Evolutionary conservation across 192 early-diverging fungal species (phyloP).

Genomic region (Linnemannia hyalina): DNA sequence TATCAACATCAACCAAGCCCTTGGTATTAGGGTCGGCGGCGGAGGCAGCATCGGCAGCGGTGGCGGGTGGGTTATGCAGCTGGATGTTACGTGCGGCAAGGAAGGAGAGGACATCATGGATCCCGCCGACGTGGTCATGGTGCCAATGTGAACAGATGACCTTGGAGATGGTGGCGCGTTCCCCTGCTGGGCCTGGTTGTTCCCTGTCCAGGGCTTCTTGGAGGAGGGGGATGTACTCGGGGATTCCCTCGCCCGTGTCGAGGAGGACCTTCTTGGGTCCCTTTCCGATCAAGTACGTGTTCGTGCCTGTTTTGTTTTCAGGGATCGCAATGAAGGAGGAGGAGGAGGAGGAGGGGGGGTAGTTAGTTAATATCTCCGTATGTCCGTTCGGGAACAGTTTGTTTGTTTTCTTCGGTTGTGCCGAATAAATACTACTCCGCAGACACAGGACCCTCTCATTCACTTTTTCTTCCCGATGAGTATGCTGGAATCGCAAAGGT

Average conservation of each 20-base stretch:
- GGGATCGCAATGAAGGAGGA: background rate
- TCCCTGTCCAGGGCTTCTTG: slow-evolving; percentile 60
- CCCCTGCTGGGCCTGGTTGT: slow-evolving; percentile 20
- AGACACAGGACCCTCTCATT: background rate
- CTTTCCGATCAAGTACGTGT: slow-evolving; percentile 89
- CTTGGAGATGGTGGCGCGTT: slow-evolving; percentile 68
- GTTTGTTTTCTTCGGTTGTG: background rate
- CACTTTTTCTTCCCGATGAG: background rate
- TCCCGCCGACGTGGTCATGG: slow-evolving; percentile 83
- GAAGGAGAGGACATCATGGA: slow-evolving; percentile 55
- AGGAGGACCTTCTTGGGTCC: slow-evolving; percentile 78
- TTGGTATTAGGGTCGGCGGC: background rate
- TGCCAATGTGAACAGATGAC: slow-evolving; percentile 88
- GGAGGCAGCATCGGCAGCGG: slow-evolving; percentile 31
- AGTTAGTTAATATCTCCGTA: background rate
- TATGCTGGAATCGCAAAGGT: background rate
- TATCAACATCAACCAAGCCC: slow-evolving; percentile 14
- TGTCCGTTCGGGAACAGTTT: background rate
- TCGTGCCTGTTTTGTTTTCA: slow-evolving; percentile 69
- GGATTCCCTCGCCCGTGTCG: slow-evolving; percentile 85
- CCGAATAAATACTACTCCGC: background rate
- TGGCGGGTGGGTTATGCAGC: slow-evolving; percentile 11
- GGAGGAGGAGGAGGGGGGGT: background rate
- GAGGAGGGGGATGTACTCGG: slow-evolving; percentile 73
- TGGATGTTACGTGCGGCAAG: slow-evolving; percentile 30